Conservation (phyloP, 2,329 filamentous ascomycete species). For the Kalmusia sp. region DNA sequence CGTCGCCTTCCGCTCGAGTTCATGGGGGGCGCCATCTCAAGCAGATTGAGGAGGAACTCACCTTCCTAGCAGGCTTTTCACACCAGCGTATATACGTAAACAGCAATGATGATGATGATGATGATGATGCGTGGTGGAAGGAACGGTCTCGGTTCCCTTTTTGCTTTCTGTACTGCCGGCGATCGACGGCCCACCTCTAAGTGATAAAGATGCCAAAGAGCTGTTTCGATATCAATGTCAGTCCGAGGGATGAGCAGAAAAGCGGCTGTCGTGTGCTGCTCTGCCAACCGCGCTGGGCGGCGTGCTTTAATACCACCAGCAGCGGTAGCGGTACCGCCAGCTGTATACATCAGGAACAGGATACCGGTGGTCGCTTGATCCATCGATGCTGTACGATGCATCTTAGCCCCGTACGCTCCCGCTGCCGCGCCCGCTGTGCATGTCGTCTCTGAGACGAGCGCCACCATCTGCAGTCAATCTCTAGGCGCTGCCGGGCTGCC, state of each 20-base stretch:
- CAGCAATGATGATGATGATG: slow-evolving; percentile 19
- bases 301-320: slow-evolving; percentile 37
- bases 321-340: slow-evolving; percentile 28
- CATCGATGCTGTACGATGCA: slow-evolving; percentile 33
- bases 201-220: slow-evolving; percentile 41
- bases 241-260: slow-evolving; percentile 21
- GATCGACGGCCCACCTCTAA: slow-evolving; percentile 20
- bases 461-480: slow-evolving; percentile 31
- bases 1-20: slow-evolving; percentile 26
- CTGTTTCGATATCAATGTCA: slow-evolving; percentile 46
- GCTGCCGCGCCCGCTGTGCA: slow-evolving; percentile 34
- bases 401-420: slow-evolving; percentile 40
- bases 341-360: slow-evolving; percentile 34
- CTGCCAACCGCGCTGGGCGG: slow-evolving; percentile 29
- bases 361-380: slow-evolving; percentile 26
- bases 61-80: slow-evolving; percentile 25
- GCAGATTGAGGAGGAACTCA: slow-evolving; percentile 23
- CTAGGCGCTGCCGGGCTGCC: slow-evolving; percentile 28
- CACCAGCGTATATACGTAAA: slow-evolving; percentile 20
- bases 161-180: not conserved
- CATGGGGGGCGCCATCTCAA: slow-evolving; percentile 17
- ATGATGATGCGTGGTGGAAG: slow-evolving; percentile 9
- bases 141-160: slow-evolving; percentile 8
- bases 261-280: slow-evolving; percentile 31
- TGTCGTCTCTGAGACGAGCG: slow-evolving; percentile 39